Conservation (phyloP, 306 rosid genomes). For the Prunus mume region DNA sequence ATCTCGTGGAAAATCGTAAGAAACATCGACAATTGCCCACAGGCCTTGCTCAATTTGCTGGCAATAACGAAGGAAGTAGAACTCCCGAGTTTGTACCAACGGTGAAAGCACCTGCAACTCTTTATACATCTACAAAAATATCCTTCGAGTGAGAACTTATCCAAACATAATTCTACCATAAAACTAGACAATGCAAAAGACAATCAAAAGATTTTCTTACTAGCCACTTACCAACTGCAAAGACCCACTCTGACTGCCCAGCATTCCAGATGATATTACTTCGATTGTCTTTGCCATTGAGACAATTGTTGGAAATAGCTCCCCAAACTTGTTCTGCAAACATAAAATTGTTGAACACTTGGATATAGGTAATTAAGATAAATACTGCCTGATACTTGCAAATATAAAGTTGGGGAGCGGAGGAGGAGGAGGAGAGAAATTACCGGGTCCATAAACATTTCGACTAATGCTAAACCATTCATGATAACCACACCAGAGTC, state of each 20-base stretch:
- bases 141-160: neutral
- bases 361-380: neutral
- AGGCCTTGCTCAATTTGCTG: constrained; percentile 82
- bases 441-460: constrained; percentile 84
- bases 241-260: constrained; percentile 71
- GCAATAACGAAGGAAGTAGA: constrained; percentile 76
- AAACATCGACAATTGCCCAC: constrained; percentile 84
- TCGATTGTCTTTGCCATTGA: constrained; percentile 76
- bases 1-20: constrained; percentile 74
- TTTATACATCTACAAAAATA: constrained; percentile 60
- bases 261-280: constrained; percentile 64
- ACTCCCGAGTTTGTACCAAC: constrained; percentile 73
- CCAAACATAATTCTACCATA: constrained; percentile 1
- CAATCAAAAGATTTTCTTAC: neutral
- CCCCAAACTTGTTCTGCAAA: constrained; percentile 77
- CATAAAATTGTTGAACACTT: constrained; percentile 14
- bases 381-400: neutral
- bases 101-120: constrained; percentile 86
- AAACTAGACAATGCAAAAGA: neutral
- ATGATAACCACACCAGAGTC: constrained; percentile 76
- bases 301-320: constrained; percentile 79
- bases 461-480: constrained; percentile 69
- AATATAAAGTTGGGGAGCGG: neutral
- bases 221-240: constrained; percentile 66
- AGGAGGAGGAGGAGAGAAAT: neutral